A percentile compares a stretch with the other conserved stretches of the same genome.
phyloP scores from a whole-genome alignment of 225 moss, liverwort and hornwort species.

The Pseudisothecium myosuroides region DNA sequence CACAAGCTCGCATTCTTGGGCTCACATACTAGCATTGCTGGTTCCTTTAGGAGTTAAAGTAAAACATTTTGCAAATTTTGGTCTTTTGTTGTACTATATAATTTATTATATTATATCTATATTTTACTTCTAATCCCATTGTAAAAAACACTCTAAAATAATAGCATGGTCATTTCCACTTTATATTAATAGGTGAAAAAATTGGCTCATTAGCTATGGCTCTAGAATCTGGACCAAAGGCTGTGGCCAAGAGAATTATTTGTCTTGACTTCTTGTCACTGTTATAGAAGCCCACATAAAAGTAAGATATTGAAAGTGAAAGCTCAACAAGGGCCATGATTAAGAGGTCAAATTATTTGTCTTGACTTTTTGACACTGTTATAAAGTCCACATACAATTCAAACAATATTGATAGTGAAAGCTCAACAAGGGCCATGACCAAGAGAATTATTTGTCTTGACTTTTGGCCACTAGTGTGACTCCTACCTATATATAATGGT shows the following conservation, averaged over 20 bases:
- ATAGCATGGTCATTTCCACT: background rate
- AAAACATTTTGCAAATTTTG: background rate
- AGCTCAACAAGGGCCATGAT: background rate
- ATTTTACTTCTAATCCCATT: background rate
- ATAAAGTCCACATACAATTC: background rate
- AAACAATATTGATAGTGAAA: background rate
- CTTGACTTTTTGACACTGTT: too few relatives aligned
- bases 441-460: background rate
- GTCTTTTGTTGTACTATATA: background rate
- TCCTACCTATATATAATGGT: too few relatives aligned
- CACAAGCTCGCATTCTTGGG: too few relatives aligned
- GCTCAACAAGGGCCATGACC: background rate
- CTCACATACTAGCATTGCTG: too few relatives aligned
- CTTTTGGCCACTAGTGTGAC: background rate
- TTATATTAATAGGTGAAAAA: background rate
- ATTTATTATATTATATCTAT: background rate
- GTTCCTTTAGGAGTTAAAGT: rapidly evolving
- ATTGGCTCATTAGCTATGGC: too few relatives aligned
- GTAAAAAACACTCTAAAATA: background rate
- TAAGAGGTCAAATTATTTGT: background rate
- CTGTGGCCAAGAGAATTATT: background rate
- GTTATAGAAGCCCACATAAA: background rate
- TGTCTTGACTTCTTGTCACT: too few relatives aligned
- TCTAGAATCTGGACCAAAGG: background rate
- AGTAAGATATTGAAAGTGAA: background rate